Base-by-base conservation (phyloP, 148 eudicot genomes). In the Cornus suecica region DNA sequence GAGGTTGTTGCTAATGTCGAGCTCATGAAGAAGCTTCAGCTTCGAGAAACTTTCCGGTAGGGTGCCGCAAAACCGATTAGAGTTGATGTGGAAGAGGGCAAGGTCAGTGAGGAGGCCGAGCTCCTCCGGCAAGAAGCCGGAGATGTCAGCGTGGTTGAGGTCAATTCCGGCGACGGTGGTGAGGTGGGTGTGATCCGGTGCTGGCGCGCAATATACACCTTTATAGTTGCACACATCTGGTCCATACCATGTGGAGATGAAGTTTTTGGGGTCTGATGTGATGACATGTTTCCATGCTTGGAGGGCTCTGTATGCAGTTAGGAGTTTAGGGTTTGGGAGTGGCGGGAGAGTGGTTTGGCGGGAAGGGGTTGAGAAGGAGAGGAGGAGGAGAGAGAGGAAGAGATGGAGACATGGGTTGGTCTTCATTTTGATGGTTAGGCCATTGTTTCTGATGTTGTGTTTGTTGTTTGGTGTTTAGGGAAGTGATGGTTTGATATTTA, bases 151-250 rank as follows among this genome's bases (percentile, higher is more conserved):
- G 15, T 87, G 91, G 84, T 93, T 93, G 18, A 93, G 90, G 67
- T 93, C 98, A 1, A 93, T 77, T 0, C 98, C 98, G 7, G 98
- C 97, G 4, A 94, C 97, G 0, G 97, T 91, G 27, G 51, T 62
- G 68, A 77, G 10, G 13, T 76, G 0, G 0, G 83, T 80, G 69
- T 88, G 75, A 26, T 91, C 90, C 0, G 82, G 98, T 7, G 97
- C 86, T 0, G 90, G 86, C 24, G 97, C 92, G 52, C 98, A 94
- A 66, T 68, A 91, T 41, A 94, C 88, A 16, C 98, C 98, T 11
- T 71, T 82, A 86, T 94, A 94, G 78, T 34, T 51, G 80, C 98
- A 94, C 15, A 91, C 94, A 18, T 90, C 65, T 5, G 70, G 62
- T 8, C 88, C 98, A 2, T 13, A 34, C 98, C 98, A 94, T 34